A percentile compares a stretch with the other conserved stretches of the same genome.
Conservation (phyloP, 176 grass and related monocot species). For the Zea luxurians region DNA sequence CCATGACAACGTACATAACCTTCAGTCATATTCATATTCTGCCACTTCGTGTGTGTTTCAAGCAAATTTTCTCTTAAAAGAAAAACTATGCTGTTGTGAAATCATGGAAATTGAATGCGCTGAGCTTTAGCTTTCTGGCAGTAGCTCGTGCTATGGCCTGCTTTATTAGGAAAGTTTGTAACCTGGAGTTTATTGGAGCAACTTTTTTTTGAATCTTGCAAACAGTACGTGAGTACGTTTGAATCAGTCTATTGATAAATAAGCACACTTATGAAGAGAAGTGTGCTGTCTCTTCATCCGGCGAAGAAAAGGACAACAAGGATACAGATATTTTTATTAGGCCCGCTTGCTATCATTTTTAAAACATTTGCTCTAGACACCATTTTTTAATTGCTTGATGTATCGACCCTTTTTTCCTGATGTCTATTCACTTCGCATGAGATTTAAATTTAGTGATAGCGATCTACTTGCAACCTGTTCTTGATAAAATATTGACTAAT, state of each 20-base stretch:
- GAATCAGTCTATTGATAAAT: not conserved
- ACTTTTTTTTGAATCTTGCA: not conserved
- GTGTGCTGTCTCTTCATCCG: not conserved
- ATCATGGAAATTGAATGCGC: not conserved
- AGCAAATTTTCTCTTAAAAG: not conserved
- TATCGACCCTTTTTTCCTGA: not conserved
- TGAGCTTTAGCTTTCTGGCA: not conserved
- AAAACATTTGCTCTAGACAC: not conserved
- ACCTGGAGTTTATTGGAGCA: not conserved
- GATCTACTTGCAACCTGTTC: not conserved
- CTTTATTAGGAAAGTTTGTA: not conserved
- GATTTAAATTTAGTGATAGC: constrained; percentile 5
- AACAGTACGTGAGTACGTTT: not conserved
- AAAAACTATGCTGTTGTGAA: not conserved
- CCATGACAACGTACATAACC: not conserved
- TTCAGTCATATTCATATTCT: not conserved
- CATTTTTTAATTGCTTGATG: not conserved
- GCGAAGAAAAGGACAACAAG: not conserved
- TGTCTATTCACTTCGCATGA: not conserved
- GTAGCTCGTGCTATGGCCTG: not conserved
- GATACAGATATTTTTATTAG: not conserved
- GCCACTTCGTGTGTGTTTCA: not conserved
- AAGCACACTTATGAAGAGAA: not conserved
- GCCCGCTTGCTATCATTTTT: not conserved
- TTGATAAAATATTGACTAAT: not conserved